Evolutionary conservation across 441 rosid species (phyloP).

Genomic region (Francoa sonchifolia): DNA sequence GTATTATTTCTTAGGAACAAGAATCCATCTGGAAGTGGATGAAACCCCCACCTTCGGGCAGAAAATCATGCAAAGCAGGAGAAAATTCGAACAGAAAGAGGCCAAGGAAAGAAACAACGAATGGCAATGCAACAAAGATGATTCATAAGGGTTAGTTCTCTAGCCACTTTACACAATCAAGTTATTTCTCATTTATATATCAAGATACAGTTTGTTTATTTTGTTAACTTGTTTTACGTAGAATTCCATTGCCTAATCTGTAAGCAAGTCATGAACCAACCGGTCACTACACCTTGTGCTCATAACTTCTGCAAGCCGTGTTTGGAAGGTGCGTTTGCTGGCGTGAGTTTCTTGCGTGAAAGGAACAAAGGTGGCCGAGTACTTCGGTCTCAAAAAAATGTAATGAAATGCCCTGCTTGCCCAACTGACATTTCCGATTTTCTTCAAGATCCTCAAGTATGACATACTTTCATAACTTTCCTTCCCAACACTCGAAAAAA

Average conservation of each 20-base stretch:
- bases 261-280: constrained; percentile 32
- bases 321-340: constrained; percentile 36
- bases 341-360: constrained; percentile 28
- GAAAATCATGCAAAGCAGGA: constrained; percentile 14
- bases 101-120: constrained; percentile 14
- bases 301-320: constrained; percentile 58
- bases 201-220: neutral
- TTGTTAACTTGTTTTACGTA: constrained; percentile 14
- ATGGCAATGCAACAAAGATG: constrained; percentile 15
- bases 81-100: constrained; percentile 23
- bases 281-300: constrained; percentile 56
- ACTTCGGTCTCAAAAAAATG: constrained; percentile 38
- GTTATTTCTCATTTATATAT: too few relatives aligned
- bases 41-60: constrained; percentile 49
- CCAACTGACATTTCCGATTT: constrained; percentile 51
- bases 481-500: too few relatives aligned
- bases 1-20: constrained; percentile 25
- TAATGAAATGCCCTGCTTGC: constrained; percentile 57
- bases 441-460: constrained; percentile 47
- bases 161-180: too few relatives aligned
- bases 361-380: constrained; percentile 42
- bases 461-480: neutral
- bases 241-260: constrained; percentile 45
- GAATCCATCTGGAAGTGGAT: constrained; percentile 56
- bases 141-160: constrained; percentile 32